Evolutionary conservation across 306 rosid species (phyloP).

Genomic region (Gillenia trifoliata): DNA sequence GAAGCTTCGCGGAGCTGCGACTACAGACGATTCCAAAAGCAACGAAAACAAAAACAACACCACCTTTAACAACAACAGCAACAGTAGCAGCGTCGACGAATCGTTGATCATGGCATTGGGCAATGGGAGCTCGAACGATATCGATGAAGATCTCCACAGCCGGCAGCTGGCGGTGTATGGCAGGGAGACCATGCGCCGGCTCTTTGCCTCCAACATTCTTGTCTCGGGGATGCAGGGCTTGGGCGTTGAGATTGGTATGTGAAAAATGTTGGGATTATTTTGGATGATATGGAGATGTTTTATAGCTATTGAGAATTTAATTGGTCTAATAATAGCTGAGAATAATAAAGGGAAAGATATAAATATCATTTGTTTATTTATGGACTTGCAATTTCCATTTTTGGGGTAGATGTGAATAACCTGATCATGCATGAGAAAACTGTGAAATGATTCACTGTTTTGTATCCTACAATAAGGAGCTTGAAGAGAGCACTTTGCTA

Average conservation of each 20-base stretch:
- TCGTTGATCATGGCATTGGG: constrained; percentile 20
- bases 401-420: background rate
- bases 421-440: background rate
- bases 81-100: background rate
- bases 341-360: background rate
- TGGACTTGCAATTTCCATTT: background rate
- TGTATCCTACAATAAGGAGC: background rate
- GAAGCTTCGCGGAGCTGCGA: constrained; percentile 15
- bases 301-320: background rate
- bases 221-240: constrained; percentile 31
- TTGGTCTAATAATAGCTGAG: background rate
- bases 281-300: background rate
- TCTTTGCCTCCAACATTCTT: constrained; percentile 28
- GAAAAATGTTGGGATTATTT: background rate
- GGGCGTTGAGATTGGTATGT: constrained; percentile 30
- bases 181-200: constrained; percentile 34
- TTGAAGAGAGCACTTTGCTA: background rate
- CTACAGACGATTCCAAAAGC: background rate
- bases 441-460: background rate
- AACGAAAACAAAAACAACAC: background rate
- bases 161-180: constrained; percentile 33
- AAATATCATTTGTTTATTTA: background rate
- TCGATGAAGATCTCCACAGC: constrained; percentile 34
- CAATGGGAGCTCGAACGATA: constrained; percentile 9
- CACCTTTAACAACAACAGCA: background rate